Base-by-base conservation (phyloP, 176 grass and related monocot species). In the Oryza longistaminata region DNA sequence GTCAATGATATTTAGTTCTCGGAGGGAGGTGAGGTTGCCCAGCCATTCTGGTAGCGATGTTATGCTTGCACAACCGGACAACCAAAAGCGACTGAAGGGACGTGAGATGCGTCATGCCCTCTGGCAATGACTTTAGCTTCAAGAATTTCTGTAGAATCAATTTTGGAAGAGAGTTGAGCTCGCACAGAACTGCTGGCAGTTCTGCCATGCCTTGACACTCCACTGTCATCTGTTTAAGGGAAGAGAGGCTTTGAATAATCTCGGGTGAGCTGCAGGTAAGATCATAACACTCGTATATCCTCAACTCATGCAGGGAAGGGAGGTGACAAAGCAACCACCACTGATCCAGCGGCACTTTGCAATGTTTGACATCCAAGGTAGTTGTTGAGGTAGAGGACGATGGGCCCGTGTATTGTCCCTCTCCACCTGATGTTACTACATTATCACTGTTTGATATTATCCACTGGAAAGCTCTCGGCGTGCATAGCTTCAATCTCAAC, bases 241-340 rank as follows among this genome's bases (percentile, higher is more conserved):
- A 78, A 22, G 60, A 78, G 24, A 78, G 76, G n/a, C 14, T 27
- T 27, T 19, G 22, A 78, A 78, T 24, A 22, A 60, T 78, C 13
- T 65, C n/a, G 19, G 76, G 76, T 45, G 65, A 78, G 40, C 65
- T 60, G 60, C 76, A 78, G 60, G 37, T 78, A 66, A 78, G 15
- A 45, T 78, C 0, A 22, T 39, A 22, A 66, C 44, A 45, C 37
- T 4, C 65, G 14, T 78, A 39, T 3, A 78, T 29, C 76, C 76
- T 1, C 9, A 46, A 2, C 44, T 46, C 44, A 46, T 46, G 7
- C 0, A 46, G 44, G 10, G 44, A 10, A 0, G 76, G 39, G 7
- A 78, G 76, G 5, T 66, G 76, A 7, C 25, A 39, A 78, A 78
- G 43, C 64, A 81, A 68, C 9, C 2, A 37, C 78, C 78, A 81